phyloP scores from a whole-genome alignment of 2,329 filamentous ascomycete species.

The Colletotrichum sp. region DNA sequence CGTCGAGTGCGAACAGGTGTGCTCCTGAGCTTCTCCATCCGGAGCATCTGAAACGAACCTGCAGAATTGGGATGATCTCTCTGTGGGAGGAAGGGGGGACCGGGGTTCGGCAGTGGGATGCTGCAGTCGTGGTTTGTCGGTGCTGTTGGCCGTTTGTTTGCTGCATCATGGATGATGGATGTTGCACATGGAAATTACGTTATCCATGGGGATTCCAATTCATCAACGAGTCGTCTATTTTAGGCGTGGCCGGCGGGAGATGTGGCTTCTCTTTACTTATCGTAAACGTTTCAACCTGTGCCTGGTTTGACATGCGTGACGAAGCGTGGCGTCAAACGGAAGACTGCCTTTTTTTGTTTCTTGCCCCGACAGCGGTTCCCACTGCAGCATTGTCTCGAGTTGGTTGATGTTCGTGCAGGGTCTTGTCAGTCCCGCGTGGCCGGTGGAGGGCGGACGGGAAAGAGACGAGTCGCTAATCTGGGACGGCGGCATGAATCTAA shows the following conservation, averaged over 20 bases:
- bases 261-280: background rate
- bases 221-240: background rate
- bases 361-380: conserved; percentile 12
- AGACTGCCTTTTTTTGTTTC: conserved; percentile 5
- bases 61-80: conserved; percentile 9
- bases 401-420: conserved; percentile 6
- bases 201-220: background rate
- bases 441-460: conserved; percentile 4
- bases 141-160: background rate
- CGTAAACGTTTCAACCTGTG: background rate
- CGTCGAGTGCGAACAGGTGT: background rate
- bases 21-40: background rate
- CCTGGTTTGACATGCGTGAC: conserved; percentile 2
- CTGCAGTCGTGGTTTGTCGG: background rate
- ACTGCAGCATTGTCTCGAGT: conserved; percentile 4
- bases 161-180: background rate
- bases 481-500: conserved; percentile 8
- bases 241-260: background rate
- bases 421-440: conserved; percentile 10
- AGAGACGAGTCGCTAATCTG: conserved; percentile 18
- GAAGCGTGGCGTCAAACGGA: background rate
- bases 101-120: background rate
- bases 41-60: conserved; percentile 19
- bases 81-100: background rate
- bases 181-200: background rate